phyloP scores from a whole-genome alignment of 345 rosid species.

The Geranium brycei region DNA sequence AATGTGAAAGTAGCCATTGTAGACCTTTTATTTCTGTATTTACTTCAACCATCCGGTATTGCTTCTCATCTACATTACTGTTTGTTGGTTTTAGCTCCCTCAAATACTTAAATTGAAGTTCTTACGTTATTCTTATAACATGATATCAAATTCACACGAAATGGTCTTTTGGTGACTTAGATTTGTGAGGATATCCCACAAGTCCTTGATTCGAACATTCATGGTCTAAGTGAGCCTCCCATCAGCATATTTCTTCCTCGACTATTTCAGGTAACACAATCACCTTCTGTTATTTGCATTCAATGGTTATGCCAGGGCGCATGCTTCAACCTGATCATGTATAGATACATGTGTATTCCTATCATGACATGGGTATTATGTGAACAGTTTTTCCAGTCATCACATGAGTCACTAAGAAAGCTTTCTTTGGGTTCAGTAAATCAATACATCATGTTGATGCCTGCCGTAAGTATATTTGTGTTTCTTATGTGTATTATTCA shows the following conservation, averaged over 20 bases:
- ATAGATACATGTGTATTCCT: not conserved
- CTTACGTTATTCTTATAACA: not conserved
- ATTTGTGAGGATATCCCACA: conserved; percentile 95
- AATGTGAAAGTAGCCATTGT: not conserved
- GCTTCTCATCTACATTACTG: not conserved
- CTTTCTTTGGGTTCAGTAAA: conserved; percentile 79
- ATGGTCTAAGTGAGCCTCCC: conserved; percentile 80
- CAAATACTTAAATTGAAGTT: not conserved
- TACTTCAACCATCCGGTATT: not conserved
- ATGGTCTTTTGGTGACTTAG: conserved; percentile 19
- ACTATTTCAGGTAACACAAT: conserved; percentile 48
- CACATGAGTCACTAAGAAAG: conserved; percentile 70
- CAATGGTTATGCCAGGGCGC: not conserved
- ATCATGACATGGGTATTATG: conserved; percentile 3
- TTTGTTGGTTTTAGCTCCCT: not conserved
- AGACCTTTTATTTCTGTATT: not conserved
- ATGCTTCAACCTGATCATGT: not conserved
- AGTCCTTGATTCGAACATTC: conserved; percentile 73
- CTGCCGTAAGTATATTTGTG: conserved; percentile 54
- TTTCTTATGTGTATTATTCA: not conserved
- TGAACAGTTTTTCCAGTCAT: conserved; percentile 82
- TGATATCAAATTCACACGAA: not conserved
- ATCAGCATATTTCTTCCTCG: conserved; percentile 70
- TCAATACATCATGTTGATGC: conserved; percentile 84
- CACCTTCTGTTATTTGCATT: conserved; percentile 6